Conservation (phyloP, 1,284 basidiomycete species). For the Ustilago curta region DNA sequence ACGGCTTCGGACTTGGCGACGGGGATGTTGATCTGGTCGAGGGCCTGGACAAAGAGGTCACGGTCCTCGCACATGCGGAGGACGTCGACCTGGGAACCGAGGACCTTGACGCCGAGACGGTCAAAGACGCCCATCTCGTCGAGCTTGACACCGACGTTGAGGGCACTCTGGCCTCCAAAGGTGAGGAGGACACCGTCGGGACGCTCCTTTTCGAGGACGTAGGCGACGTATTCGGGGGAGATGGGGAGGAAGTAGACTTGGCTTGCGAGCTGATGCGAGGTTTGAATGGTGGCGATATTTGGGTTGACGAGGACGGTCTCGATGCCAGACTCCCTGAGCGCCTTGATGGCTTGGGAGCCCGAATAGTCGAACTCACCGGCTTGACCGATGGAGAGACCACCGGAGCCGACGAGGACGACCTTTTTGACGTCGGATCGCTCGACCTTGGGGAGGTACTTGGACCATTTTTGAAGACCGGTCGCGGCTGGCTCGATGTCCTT, state of each 20-base stretch:
- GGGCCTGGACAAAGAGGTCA: constrained; percentile 94
- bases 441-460: constrained; percentile 64
- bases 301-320: constrained; percentile 81
- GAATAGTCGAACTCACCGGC: constrained; percentile 99
- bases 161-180: constrained; percentile 96
- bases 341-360: constrained; percentile 98
- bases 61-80: constrained; percentile 84
- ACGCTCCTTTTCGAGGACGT: constrained; percentile 96
- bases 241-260: constrained; percentile 99
- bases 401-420: constrained; percentile 95
- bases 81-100: constrained; percentile 92
- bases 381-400: constrained; percentile 96
- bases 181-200: constrained; percentile 97
- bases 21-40: constrained; percentile 98
- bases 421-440: constrained; percentile 83
- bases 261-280: constrained; percentile 90
- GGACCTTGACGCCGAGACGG: constrained; percentile 90
- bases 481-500: constrained; percentile 59
- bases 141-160: constrained; percentile 97
- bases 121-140: constrained; percentile 98
- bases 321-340: constrained; percentile 93
- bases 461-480: constrained; percentile 62
- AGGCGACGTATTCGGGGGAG: constrained; percentile 96
- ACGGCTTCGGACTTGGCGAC: constrained; percentile 97
- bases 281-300: constrained; percentile 69